Evolutionary conservation across 208 protist species (phyloP).

Genomic region (Leishmania tropica): DNA sequence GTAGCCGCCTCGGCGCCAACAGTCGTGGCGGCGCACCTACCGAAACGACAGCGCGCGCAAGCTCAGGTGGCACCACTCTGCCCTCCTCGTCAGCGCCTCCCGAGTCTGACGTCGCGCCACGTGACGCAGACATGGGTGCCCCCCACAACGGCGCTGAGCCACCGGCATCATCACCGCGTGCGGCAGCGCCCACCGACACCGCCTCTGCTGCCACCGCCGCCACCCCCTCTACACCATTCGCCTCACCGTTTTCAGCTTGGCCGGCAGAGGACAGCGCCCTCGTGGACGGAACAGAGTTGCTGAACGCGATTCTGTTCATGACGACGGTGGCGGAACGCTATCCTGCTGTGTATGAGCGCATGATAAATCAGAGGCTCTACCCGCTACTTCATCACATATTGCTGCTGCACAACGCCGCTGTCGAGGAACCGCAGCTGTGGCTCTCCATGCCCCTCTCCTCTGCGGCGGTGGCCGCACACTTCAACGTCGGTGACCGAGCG

Average conservation of each 20-base stretch:
- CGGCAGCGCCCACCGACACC: neutral
- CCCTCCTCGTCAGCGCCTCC: neutral
- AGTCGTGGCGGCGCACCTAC: neutral
- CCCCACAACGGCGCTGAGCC: neutral
- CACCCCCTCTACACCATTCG: neutral
- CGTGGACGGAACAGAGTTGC: slow-evolving; percentile 35
- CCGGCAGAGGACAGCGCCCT: slow-evolving; percentile 22
- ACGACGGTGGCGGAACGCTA: slow-evolving; percentile 39
- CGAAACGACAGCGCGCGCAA: neutral
- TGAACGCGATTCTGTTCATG: slow-evolving; percentile 55
- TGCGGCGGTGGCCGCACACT: slow-evolving; percentile 2
- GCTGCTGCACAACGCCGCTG: slow-evolving; percentile 23
- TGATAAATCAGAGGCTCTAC: slow-evolving; percentile 44
- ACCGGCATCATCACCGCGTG: neutral
- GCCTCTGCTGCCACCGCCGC: neutral
- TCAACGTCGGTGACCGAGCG: neutral
- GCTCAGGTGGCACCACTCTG: neutral
- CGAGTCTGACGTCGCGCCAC: neutral
- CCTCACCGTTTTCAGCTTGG: slow-evolving; percentile 2
- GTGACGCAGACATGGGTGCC: neutral
- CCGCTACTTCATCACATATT: slow-evolving; percentile 54
- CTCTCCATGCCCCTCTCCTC: slow-evolving; percentile 19
- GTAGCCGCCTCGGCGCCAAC: neutral
- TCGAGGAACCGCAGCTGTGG: slow-evolving; percentile 25
- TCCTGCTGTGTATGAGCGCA: slow-evolving; percentile 46